A percentile compares a stretch with the other conserved stretches of the same genome.
These are phyloP conservation scores for Phytophthora capsici DNA, from an alignment of 352 stramenopile species.

Conservation along the genomic window DNA sequence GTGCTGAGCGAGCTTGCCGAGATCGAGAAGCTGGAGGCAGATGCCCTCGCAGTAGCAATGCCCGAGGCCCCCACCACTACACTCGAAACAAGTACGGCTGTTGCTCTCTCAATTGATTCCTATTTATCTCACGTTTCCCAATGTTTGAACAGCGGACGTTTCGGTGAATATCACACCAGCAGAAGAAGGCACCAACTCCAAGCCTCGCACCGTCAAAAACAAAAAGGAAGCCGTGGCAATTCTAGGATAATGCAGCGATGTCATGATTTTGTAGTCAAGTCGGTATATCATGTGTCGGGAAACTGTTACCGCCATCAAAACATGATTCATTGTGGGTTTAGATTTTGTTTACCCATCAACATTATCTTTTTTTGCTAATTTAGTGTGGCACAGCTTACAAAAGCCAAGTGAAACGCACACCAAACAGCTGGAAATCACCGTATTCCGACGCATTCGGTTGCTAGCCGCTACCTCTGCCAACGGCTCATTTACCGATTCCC, in stretches of 20 bases:
- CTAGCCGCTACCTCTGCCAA: not conserved
- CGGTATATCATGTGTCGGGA: constrained; percentile 10
- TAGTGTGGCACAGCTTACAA: constrained; percentile 19
- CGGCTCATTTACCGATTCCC: not conserved
- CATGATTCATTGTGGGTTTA: no score
- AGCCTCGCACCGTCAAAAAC: constrained; percentile 17
- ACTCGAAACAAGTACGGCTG: constrained; percentile 49
- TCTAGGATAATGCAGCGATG: constrained; percentile 31
- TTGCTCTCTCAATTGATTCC: not conserved
- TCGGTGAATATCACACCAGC: constrained; percentile 19
- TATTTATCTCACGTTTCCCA: not conserved
- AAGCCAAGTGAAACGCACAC: constrained; percentile 10
- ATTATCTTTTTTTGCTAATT: constrained; percentile 19
- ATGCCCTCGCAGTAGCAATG: constrained; percentile 55
- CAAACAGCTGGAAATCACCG: constrained; percentile 10
- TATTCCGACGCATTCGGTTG: not conserved
- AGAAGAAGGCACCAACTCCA: constrained; percentile 16
- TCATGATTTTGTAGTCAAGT: constrained; percentile 15
- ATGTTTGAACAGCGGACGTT: constrained; percentile 15
- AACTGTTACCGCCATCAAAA: not conserved
- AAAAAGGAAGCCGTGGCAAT: constrained; percentile 44
- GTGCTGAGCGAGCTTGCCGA: constrained; percentile 85
- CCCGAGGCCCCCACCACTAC: constrained; percentile 60
- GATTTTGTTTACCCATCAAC: constrained; percentile 17
- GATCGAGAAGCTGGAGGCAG: constrained; percentile 80